These are phyloP conservation scores for Botrytis elliptica DNA, from an alignment of 2,329 filamentous ascomycete genomes.

Conservation along the genomic window DNA sequence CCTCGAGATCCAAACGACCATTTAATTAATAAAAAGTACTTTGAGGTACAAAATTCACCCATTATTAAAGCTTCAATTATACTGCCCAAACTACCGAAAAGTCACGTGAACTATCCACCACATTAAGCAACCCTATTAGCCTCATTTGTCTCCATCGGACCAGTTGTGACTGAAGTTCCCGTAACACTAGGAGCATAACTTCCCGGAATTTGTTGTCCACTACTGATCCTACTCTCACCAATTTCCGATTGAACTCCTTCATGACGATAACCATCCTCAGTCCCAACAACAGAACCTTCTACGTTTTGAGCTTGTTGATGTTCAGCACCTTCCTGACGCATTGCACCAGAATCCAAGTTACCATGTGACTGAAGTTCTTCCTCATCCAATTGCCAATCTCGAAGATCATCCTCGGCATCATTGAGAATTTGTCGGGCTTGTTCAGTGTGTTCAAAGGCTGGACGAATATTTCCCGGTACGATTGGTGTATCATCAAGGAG, in stretches of 20 bases:
- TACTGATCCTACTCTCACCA: conserved; percentile 14
- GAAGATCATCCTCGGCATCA: conserved; percentile 86
- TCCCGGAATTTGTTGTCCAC: conserved; percentile 11
- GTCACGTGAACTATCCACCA: neutral
- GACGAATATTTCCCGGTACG: conserved; percentile 76
- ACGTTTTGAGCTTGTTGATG: neutral
- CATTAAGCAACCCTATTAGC: neutral
- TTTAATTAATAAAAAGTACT: neutral
- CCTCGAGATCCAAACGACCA: neutral
- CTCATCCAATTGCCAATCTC: conserved; percentile 59
- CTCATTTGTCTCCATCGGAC: conserved; percentile 10
- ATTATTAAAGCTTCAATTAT: neutral
- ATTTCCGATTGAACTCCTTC: conserved; percentile 7
- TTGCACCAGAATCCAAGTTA: neutral
- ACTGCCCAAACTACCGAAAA: neutral
- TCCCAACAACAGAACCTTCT: conserved; percentile 10
- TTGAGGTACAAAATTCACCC: neutral
- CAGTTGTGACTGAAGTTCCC: conserved; percentile 13
- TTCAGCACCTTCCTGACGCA: neutral
- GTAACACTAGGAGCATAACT: conserved; percentile 18
- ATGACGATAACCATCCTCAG: neutral
- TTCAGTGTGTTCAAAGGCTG: conserved; percentile 62
- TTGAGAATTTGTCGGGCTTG: conserved; percentile 84
- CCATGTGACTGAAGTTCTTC: conserved; percentile 32
- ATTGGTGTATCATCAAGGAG: conserved; percentile 88